Percentiles rank a stretch among this genome's conserved stretches.
phyloP scores from a whole-genome alignment of 495 filamentous ascomycete species.

The Cladorrhinum samala region DNA sequence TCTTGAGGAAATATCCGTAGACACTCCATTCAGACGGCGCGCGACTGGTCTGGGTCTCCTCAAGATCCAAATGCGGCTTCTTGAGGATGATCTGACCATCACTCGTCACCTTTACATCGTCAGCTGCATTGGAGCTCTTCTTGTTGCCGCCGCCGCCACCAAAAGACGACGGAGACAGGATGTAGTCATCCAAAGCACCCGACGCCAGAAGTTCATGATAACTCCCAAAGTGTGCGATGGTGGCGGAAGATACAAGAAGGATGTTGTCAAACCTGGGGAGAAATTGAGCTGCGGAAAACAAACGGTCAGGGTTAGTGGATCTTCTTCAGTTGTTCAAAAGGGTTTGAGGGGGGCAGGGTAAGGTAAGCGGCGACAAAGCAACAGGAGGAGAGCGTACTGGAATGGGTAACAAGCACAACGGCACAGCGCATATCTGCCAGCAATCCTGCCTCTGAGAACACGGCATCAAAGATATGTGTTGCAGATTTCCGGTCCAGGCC shows the following conservation, averaged over 20 bases:
- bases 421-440: slow-evolving; percentile 3
- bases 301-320: background rate
- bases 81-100: slow-evolving; percentile 6
- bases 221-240: slow-evolving; percentile 1
- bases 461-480: slow-evolving; percentile 5
- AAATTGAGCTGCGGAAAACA: background rate
- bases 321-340: too few relatives aligned
- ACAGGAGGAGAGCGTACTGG: background rate
- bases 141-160: background rate
- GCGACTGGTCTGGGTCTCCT: slow-evolving; percentile 2
- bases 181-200: slow-evolving; percentile 1
- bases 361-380: background rate
- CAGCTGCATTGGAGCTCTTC: background rate
- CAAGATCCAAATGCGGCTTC: background rate
- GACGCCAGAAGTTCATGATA: slow-evolving; percentile 2
- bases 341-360: background rate
- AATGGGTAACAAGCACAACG: slow-evolving; percentile 1
- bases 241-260: background rate
- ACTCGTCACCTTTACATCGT: slow-evolving; percentile 4
- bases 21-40: slow-evolving; percentile 5
- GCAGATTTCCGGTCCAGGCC: slow-evolving; percentile 43
- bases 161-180: background rate
- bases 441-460: slow-evolving; percentile 3
- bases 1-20: slow-evolving; percentile 5
- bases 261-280: slow-evolving; percentile 4